A percentile compares a stretch with the other conserved stretches of the same genome.
Conservation (phyloP, 2,329 filamentous ascomycete genomes). For the Onygenales sp. region DNA sequence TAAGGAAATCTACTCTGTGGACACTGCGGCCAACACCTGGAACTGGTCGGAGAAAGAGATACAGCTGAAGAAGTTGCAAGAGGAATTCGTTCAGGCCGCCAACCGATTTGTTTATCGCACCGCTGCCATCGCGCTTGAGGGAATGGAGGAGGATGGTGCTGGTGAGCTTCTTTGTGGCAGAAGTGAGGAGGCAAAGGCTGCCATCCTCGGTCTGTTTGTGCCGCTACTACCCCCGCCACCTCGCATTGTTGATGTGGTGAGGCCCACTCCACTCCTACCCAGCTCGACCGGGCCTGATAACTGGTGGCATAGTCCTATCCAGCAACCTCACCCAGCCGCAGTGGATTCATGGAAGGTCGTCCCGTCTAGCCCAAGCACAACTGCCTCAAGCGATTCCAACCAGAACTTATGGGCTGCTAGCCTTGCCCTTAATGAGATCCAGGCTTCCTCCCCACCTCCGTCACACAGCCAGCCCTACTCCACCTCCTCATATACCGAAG, state of each 20-base stretch:
- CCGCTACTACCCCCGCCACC: slow-evolving; percentile 80
- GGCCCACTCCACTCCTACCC: slow-evolving; percentile 74
- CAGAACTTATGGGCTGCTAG: slow-evolving; percentile 64
- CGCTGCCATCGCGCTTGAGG: slow-evolving; percentile 79
- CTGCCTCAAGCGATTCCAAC: slow-evolving; percentile 62
- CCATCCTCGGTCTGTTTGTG: slow-evolving; percentile 73
- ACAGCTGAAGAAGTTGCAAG: slow-evolving; percentile 93
- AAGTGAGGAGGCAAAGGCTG: slow-evolving; percentile 86
- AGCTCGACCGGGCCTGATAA: slow-evolving; percentile 64
- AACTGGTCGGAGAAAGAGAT: slow-evolving; percentile 95
- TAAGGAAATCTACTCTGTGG: slow-evolving; percentile 86
- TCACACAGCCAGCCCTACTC: slow-evolving; percentile 72
- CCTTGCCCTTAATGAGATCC: slow-evolving; percentile 60
- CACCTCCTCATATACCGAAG: slow-evolving; percentile 51
- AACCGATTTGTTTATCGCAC: slow-evolving; percentile 97
- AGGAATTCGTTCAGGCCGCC: slow-evolving; percentile 90
- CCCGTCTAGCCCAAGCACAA: slow-evolving; percentile 73
- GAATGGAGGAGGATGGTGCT: slow-evolving; percentile 89
- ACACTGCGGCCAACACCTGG: slow-evolving; percentile 81
- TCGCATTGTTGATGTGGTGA: slow-evolving; percentile 79
- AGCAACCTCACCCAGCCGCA: slow-evolving; percentile 56
- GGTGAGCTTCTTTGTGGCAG: slow-evolving; percentile 87
- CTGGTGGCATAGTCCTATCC: slow-evolving; percentile 72
- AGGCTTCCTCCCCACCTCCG: slow-evolving; percentile 68
- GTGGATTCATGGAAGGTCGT: slow-evolving; percentile 87